Evolutionary conservation across 192 early-diverging fungal species (phyloP).

Genomic region (Pilobolus umbonatus): DNA sequence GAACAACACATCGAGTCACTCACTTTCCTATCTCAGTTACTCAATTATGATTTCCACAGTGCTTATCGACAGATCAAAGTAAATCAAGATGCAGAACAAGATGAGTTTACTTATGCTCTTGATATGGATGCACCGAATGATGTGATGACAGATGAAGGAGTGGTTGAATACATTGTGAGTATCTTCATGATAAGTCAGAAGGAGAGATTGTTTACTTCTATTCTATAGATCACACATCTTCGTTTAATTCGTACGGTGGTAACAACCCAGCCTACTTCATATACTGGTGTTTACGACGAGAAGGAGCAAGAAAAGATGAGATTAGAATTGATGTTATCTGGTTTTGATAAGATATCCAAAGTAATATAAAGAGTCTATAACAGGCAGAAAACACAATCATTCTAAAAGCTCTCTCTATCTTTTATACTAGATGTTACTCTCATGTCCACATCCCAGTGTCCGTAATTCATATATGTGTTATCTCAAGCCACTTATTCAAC

Average conservation of each 20-base stretch:
- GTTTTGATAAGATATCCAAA: slow-evolving; percentile 36
- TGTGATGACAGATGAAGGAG: slow-evolving; percentile 35
- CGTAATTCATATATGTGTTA: slow-evolving; percentile 21
- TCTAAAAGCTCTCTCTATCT: too few species aligned
- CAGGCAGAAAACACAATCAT: not conserved
- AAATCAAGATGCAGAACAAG: slow-evolving; percentile 12
- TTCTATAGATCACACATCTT: slow-evolving; percentile 31
- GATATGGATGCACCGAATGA: slow-evolving; percentile 1
- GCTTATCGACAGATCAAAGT: slow-evolving; percentile 30
- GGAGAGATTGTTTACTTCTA: not conserved
- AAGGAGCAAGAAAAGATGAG: slow-evolving; percentile 31
- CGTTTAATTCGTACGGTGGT: slow-evolving; percentile 32
- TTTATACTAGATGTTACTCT: slow-evolving; percentile 21
- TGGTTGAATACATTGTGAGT: slow-evolving; percentile 32
- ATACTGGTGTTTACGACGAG: slow-evolving; percentile 18
- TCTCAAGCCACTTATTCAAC: slow-evolving; percentile 17
- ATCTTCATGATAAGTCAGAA: not conserved
- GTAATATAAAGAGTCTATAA: slow-evolving; percentile 12
- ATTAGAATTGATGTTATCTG: slow-evolving; percentile 33
- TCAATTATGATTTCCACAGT: slow-evolving; percentile 38
- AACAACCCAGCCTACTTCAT: slow-evolving; percentile 29
- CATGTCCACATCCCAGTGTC: slow-evolving; percentile 26
- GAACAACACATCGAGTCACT: slow-evolving; percentile 37
- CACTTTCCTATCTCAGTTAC: slow-evolving; percentile 32
- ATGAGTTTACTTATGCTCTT: not conserved